Evolutionary conservation across 208 protist genomes (phyloP), one percentile per base, ranked within the genome.

Genomic region (Acanthamoeba castellanii): DNA sequence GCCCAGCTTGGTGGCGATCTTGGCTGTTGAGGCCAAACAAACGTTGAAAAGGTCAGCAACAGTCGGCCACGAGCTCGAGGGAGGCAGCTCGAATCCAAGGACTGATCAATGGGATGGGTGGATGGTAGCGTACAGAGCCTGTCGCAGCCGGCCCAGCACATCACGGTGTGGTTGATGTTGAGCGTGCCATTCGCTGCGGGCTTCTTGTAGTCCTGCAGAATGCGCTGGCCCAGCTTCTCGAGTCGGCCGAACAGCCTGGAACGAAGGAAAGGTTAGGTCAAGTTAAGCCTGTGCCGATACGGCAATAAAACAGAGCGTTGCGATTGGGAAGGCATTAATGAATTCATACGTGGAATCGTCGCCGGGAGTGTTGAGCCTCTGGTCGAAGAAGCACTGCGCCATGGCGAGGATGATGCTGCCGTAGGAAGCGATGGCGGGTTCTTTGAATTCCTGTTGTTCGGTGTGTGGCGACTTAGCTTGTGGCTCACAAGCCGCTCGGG

Each of bases 321-420:
- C 22, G 30, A 42, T 61, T 55, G n/a, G 2, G 59, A 27, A 42
- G 37, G 78, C 30, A 37, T 37, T 2, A 37, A 37, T 37, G 37
- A 37, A 37, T 13, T 13, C 76, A 20, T 85, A 94, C 89, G 42
- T 94, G 8, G 37, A 25, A 37, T 94, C 72, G n/a, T 94, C 91
- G 47, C 68, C 70, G 9, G 47, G 64, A 0, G 37, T 68, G 25
- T 50, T 57, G 70, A 95, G 59, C 27, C 92, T 34, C 68, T 97
- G 59, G 92, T 97, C 96, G 88, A 97, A 97, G 92, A 97, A 97
- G 66, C 93, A 96, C 89, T 97, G 96, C 25, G 92, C 96, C 30
- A 95, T 78, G 2, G 96, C 94, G 9, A 97, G 78, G 50, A 97
- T 97, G 47, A 97, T 72, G 85, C 92, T 93, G 52, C 96, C 96